Percentiles rank a stretch among this genome's conserved stretches.
phyloP scores from a whole-genome alignment of 2,329 filamentous ascomycete genomes.

The Coniochaeta sp. region DNA sequence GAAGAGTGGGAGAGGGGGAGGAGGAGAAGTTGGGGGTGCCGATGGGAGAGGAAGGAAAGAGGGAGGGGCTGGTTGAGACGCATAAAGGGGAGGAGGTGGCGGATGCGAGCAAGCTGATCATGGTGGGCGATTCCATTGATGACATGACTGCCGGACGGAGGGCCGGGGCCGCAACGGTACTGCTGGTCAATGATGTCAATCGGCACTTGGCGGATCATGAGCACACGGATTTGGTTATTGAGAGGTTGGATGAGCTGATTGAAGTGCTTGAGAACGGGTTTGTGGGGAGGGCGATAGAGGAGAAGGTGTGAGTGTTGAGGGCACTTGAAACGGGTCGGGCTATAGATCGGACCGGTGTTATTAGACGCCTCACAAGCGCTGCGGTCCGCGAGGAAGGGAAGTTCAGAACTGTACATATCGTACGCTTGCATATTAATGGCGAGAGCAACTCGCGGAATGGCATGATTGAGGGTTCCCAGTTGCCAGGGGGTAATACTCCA shows the following conservation, averaged over 20 bases:
- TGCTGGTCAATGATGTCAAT: constrained; percentile 82
- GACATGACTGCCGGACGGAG: constrained; percentile 83
- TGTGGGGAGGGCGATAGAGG: constrained; percentile 35
- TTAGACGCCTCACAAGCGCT: no score
- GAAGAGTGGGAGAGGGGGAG: constrained; percentile 11
- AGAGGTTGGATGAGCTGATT: constrained; percentile 68
- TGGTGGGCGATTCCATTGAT: constrained; percentile 78
- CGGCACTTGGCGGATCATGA: constrained; percentile 59
- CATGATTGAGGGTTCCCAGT: no score
- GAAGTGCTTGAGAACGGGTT: constrained; percentile 70
- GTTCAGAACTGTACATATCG: no score
- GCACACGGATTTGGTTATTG: constrained; percentile 70
- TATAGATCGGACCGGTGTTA: no score
- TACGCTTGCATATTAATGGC: no score
- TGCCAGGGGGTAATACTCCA: no score
- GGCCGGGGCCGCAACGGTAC: constrained; percentile 84
- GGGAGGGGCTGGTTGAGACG: constrained; percentile 13
- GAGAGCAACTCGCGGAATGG: no score
- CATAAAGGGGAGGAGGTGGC: constrained; percentile 17
- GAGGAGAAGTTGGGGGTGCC: constrained; percentile 10
- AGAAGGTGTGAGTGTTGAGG: no score
- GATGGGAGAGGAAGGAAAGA: constrained; percentile 8
- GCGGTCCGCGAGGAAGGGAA: no score
- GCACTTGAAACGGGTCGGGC: no score
- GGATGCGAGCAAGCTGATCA: constrained; percentile 46